phyloP scores from a whole-genome alignment of 2,329 filamentous ascomycete species.

The Nemania serpens region DNA sequence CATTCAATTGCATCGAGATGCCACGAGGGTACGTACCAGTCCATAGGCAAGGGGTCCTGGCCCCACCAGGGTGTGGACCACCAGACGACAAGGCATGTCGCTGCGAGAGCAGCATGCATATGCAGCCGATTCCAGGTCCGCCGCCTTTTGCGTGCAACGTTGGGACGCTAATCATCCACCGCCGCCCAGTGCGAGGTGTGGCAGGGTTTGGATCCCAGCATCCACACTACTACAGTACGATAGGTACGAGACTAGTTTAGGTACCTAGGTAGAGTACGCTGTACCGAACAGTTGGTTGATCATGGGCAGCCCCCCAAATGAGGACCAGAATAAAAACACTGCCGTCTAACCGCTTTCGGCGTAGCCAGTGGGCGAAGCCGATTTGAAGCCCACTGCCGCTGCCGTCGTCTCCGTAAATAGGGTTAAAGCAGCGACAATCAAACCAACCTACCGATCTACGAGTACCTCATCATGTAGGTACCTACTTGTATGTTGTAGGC shows the following conservation, averaged over 20 bases:
- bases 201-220: conserved; percentile 2
- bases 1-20: conserved; percentile 11
- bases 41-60: conserved; percentile 25
- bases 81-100: conserved; percentile 30
- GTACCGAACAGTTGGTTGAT: conserved; percentile 24
- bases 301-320: conserved; percentile 2
- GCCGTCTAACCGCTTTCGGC: conserved; percentile 9
- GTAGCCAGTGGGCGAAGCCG: not conserved
- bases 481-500: conserved; percentile 1
- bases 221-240: not conserved
- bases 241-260: too few relatives aligned
- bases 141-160: conserved; percentile 38
- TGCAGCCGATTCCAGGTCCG: conserved; percentile 29
- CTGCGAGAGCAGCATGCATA: conserved; percentile 19
- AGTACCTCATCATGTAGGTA: not conserved
- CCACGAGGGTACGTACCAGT: conserved; percentile 28
- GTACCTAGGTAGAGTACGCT: not conserved
- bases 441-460: not conserved
- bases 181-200: conserved; percentile 32
- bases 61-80: conserved; percentile 14
- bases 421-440: conserved; percentile 24
- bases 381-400: not conserved
- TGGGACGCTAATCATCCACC: conserved; percentile 20
- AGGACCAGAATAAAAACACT: not conserved
- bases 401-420: not conserved